phyloP scores from a whole-genome alignment of 106 monocot genomes.

The Iris macrosiphon region DNA sequence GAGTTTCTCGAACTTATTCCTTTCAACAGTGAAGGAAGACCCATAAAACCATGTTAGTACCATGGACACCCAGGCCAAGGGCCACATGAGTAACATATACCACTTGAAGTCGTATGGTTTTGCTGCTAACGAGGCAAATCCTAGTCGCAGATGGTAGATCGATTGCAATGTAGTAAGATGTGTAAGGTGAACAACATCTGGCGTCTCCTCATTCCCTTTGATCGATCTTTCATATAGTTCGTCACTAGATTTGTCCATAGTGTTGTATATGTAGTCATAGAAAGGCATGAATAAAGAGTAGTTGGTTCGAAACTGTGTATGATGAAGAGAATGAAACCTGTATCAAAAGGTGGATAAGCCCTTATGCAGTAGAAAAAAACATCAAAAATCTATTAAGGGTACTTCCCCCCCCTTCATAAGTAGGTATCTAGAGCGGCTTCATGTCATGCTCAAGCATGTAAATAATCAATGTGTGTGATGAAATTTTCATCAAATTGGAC shows the following conservation, averaged over 20 bases:
- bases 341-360: too few relatives aligned
- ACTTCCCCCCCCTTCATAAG: too few relatives aligned
- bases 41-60: conserved; percentile 41
- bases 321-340: conserved; percentile 78
- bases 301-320: conserved; percentile 75
- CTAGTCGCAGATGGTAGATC: conserved; percentile 54
- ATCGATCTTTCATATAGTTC: conserved; percentile 41
- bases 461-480: too few relatives aligned
- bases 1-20: conserved; percentile 47
- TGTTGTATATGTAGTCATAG: conserved; percentile 68
- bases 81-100: conserved; percentile 48
- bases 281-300: conserved; percentile 79
- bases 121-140: conserved; percentile 67
- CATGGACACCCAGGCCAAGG: conserved; percentile 37
- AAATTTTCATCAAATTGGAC: too few relatives aligned
- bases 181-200: conserved; percentile 70
- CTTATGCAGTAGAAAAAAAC: too few relatives aligned
- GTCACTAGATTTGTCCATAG: conserved; percentile 56
- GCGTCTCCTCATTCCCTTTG: conserved; percentile 44
- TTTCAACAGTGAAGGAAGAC: conserved; percentile 58
- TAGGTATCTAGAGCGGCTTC: too few relatives aligned
- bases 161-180: conserved; percentile 61
- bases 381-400: too few relatives aligned
- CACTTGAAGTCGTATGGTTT: conserved; percentile 47
- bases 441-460: too few relatives aligned